Evolutionary conservation across 2,329 filamentous ascomycete species (phyloP).

Genomic region (Botrytis fragariae): DNA sequence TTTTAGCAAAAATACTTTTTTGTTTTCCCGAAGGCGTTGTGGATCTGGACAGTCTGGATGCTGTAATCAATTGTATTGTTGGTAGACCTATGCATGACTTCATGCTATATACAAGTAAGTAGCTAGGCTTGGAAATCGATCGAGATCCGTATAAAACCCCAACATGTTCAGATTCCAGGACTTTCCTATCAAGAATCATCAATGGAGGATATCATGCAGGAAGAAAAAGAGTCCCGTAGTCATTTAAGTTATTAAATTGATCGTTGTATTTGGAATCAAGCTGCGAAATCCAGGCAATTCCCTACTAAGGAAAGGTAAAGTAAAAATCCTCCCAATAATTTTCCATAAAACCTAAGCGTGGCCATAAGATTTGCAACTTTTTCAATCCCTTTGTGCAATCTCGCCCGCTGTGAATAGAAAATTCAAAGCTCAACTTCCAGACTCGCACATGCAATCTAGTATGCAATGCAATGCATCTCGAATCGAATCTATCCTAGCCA

Average conservation of each 20-base stretch:
- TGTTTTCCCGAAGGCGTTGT: not conserved
- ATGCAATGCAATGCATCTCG: conserved; percentile 10
- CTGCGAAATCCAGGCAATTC: not conserved
- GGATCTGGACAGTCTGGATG: not conserved
- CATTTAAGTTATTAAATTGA: not conserved
- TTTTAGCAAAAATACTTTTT: not conserved
- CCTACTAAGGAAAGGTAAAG: not conserved
- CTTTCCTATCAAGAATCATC: not conserved
- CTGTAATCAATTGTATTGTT: not conserved
- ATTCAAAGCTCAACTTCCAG: too few relatives aligned
- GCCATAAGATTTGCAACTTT: not conserved
- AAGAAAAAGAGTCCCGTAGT: too few relatives aligned
- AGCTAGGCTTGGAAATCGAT: too few relatives aligned
- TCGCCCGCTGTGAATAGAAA: too few relatives aligned
- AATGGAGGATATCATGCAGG: not conserved
- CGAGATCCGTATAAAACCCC: too few relatives aligned
- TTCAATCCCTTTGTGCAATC: not conserved
- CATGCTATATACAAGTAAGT: too few relatives aligned
- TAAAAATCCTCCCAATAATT: not conserved
- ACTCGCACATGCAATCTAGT: not conserved
- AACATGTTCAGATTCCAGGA: not conserved
- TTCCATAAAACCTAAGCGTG: not conserved
- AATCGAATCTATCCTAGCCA: not conserved
- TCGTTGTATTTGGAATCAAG: not conserved
- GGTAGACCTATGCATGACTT: too few relatives aligned